Percentiles rank a stretch among this genome's conserved stretches.
Evolutionary conservation across 768 basidiomycete genomes (phyloP).

Genomic region (Panellus pusillus): DNA sequence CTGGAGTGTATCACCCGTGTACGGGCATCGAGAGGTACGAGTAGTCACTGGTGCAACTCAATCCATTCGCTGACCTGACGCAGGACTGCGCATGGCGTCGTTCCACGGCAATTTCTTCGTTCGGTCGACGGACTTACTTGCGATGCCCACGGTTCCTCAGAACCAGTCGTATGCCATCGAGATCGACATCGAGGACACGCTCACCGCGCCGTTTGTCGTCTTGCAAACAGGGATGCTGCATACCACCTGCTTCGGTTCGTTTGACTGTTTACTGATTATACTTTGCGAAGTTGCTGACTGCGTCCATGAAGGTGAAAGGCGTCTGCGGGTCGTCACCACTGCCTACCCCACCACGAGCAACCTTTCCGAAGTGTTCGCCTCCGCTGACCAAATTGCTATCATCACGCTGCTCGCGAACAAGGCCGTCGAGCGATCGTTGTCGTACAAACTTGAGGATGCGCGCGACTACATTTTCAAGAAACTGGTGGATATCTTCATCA

Average conservation of each 20-base stretch:
- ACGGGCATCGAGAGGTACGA: slow-evolving; percentile 87
- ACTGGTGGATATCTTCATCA: slow-evolving; percentile 78
- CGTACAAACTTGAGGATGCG: slow-evolving; percentile 86
- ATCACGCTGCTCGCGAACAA: slow-evolving; percentile 86
- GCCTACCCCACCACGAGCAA: slow-evolving; percentile 87
- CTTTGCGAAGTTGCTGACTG: neutral
- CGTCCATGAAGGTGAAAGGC: slow-evolving; percentile 60
- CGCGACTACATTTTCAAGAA: slow-evolving; percentile 83
- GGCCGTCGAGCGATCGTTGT: slow-evolving; percentile 85
- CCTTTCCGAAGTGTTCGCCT: slow-evolving; percentile 86
- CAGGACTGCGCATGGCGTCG: slow-evolving; percentile 90
- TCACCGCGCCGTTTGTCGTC: slow-evolving; percentile 88
- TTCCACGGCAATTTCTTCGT: slow-evolving; percentile 99
- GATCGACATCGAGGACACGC: slow-evolving; percentile 91
- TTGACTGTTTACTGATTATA: neutral
- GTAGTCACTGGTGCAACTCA: neutral
- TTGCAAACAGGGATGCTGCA: slow-evolving; percentile 94
- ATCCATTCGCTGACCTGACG: slow-evolving; percentile 3
- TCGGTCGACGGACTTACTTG: slow-evolving; percentile 92
- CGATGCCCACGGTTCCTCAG: slow-evolving; percentile 94
- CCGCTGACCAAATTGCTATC: slow-evolving; percentile 86
- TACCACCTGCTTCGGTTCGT: slow-evolving; percentile 84
- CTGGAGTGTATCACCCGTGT: slow-evolving; percentile 97
- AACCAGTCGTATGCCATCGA: slow-evolving; percentile 97
- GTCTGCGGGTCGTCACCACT: slow-evolving; percentile 87